Evolutionary conservation across 1,284 basidiomycete genomes (phyloP), one percentile per base, ranked within the genome.

Genomic region (Phylloboletellus chloephorus): DNA sequence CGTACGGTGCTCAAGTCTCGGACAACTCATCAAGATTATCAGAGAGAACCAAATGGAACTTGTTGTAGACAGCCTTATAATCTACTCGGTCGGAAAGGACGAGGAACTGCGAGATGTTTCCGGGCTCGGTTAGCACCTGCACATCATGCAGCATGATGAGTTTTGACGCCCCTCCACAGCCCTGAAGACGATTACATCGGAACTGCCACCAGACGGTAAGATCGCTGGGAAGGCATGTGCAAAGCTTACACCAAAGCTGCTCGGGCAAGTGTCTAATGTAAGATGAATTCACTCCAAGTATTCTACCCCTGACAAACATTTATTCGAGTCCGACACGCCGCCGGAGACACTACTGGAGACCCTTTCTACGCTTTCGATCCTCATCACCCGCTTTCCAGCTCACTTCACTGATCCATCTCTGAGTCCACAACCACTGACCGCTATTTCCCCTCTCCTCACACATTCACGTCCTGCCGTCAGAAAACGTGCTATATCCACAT

Each of bases 81-180:
- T 85, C 29, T 89, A 87, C 57, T 88, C 85, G 4, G 79, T 80
- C 19, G 84, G 85, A 36, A 83, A 86, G 60, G 88, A 93, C 43
- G 91, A 94, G 48, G 89, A 93, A 51, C 67, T 96, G 39, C 75
- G 95, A 44, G 95, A 98, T 67, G 93, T 98, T 49, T 89, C 93
- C 10, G 85, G 87, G 28, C 76, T 97, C 37, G 94, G 93, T 94
- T 44, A 37, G 80, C 63, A 35, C 21, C 10, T 13, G 4, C 15
- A 7, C 12, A 2, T 26, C 16, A 10, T 31, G 10, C 11, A 12
- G 22, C 4, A 6, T 15, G 25, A 31, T 31, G 2, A 17, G n/a
- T 25, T 19, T 29, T 43, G 31, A 58, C 40, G 34, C 39, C 37
- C 16, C 26, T 22, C 22, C 40, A 8, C 52, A 92, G 91, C 92